Base-by-base conservation (phyloP, 352 stramenopile species). In the Phytophthora aleatoria region DNA sequence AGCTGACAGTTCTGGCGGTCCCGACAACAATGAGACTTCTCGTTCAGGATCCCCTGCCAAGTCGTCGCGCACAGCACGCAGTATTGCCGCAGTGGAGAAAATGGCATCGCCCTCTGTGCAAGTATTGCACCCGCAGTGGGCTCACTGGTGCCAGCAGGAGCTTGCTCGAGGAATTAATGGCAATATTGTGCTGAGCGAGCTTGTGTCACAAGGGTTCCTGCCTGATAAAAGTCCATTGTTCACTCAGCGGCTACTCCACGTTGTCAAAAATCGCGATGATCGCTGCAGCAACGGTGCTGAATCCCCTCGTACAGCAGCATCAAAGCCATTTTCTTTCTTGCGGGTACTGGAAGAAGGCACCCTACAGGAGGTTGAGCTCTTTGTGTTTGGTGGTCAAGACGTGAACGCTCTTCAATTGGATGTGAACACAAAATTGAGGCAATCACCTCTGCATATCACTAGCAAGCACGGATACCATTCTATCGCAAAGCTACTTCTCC, bases 121-220 rank as follows among this genome's bases (percentile, higher is more conserved):
- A 3, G 57, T 63, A 1, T 60, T 92, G 6, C 71, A 90, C 16
- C 79, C 84, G 0, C 66, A 80, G 56, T 92, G 84, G 84, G 76
- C 74, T 44, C 77, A 85, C 55, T 92, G 81, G 84, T 77, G 76
- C 10, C 80, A 89, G 20, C 74, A 87, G 43, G 80, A 91, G 51
- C 54, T 90, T 27, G 52, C 67, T 31, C 70, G 82, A 30, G 84
- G 81, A 9, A 92, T 92, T 42, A 65, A 83, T 39, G 81, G 84
- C 3, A 70, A 64, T 31, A 50, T 86, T n/a, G 75, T 91, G 3
- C 64, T 92, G 26, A 65, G 73, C 0, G 81, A 89, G 47, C 74
- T 92, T 26, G 51, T 82, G 0, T 50, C 57, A 4, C 70, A 79
- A 28, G 84, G 84, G 1, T 92, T 81, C 38, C 65, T 83, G 13